Base-by-base conservation (phyloP, 257 asterid genomes). In the Solanum infundibuliforme region DNA sequence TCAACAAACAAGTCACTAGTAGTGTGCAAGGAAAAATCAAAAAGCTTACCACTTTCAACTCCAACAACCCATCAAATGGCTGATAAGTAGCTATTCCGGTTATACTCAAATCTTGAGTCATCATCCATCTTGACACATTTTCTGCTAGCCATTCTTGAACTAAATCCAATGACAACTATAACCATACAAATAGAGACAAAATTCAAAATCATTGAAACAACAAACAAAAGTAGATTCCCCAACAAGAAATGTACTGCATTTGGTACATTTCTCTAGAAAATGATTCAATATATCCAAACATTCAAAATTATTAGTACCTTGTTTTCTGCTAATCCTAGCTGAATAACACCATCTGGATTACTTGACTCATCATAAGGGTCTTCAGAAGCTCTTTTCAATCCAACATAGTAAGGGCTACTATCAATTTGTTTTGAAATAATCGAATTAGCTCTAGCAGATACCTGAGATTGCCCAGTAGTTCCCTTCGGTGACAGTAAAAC, bases 11-110 rank as follows among this genome's bases (percentile, higher is more conserved):
- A 79, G 38, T 14, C 68, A 5, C 68, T 18, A 5, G 58, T 73
- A 85, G 58, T 62, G 87, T 81, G 72, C 86, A 23, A 76, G 8
- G 4, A 13, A 73, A 82, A 86, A 75, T 32, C 39, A 36, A 75
- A 73, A 60, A 29, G 60, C 88, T 84, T 87, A 92, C 97, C 93
- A 89, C 90, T 94, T 94, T 94, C 91, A 92, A 87, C 83, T 91
- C 97, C 92, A 71, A 86, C 87, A 91, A 87, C 82, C 97, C 97
- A 69, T 94, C 97, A 87, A 89, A 93, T 41, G 95, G 94, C 90
- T 91, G 94, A 90, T 93, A 94, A 5, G 93, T 90, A 16, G 96
- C 90, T 31, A 89, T 86, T 58, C 87, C 88, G 41, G 89, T 90
- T 41, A 90, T 89, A 83, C 93, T 91, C 88, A 87, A 86, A 82